Conservation (phyloP, 805 yeast species). For the Myxozyma kluyveri region DNA sequence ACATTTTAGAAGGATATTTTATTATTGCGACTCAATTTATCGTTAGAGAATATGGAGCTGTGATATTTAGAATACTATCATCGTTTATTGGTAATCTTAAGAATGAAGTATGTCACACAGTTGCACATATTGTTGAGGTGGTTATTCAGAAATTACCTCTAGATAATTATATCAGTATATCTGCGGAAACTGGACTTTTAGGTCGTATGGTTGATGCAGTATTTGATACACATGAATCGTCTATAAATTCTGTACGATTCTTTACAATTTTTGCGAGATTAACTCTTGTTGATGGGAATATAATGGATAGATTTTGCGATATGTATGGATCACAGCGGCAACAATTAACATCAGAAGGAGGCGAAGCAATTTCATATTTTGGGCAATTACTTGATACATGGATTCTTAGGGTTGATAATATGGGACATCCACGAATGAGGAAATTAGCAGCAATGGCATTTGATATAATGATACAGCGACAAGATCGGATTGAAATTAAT, state of each 20-base stretch:
- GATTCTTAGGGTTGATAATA: slow-evolving; percentile 44
- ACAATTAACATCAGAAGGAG: not conserved
- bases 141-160: slow-evolving; percentile 25
- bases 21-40: slow-evolving; percentile 35
- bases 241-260: slow-evolving; percentile 36
- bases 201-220: slow-evolving; percentile 36
- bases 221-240: slow-evolving; percentile 38
- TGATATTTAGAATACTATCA: slow-evolving; percentile 25
- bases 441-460: slow-evolving; percentile 67
- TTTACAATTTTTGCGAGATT: slow-evolving; percentile 32
- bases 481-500: slow-evolving; percentile 5
- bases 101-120: slow-evolving; percentile 23
- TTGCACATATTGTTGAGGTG: slow-evolving; percentile 27
- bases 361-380: not conserved
- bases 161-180: slow-evolving; percentile 21
- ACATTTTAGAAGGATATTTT: slow-evolving; percentile 39
- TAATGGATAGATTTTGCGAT: slow-evolving; percentile 29
- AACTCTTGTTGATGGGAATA: slow-evolving; percentile 29
- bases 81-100: slow-evolving; percentile 21
- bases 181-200: slow-evolving; percentile 36
- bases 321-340: slow-evolving; percentile 4
- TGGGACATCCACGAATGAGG: slow-evolving; percentile 72
- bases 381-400: slow-evolving; percentile 34
- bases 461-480: slow-evolving; percentile 45
- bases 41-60: slow-evolving; percentile 32